Percentiles rank a stretch among this genome's conserved stretches.
These are phyloP conservation scores for Debaryomyces fabryi DNA, from an alignment of 1,139 yeast species.

Conservation along the genomic window DNA sequence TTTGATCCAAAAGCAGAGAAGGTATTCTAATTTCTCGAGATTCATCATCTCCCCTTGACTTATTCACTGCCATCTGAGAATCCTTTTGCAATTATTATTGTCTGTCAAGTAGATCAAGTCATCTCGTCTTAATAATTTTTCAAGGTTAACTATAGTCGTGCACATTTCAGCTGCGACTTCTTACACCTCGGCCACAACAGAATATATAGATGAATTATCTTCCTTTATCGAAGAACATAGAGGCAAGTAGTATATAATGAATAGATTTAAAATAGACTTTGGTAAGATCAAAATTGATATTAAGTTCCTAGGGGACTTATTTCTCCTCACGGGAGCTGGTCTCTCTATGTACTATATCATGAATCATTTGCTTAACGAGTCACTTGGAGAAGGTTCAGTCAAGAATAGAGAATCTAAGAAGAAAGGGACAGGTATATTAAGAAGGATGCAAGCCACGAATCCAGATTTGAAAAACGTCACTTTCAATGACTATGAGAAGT, in stretches of 20 bases:
- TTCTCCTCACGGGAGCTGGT: constrained; percentile 81
- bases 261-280: constrained; percentile 37
- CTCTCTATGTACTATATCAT: constrained; percentile 75
- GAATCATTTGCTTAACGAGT: constrained; percentile 58
- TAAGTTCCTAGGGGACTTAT: constrained; percentile 63
- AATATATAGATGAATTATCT: not conserved
- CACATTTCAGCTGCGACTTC: constrained; percentile 1
- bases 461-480: constrained; percentile 60
- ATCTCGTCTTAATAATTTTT: constrained; percentile 5
- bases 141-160: constrained; percentile 7
- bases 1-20: constrained; percentile 64
- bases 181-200: not conserved
- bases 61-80: constrained; percentile 6
- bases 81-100: not conserved
- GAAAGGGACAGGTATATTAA: constrained; percentile 65
- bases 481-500: constrained; percentile 76
- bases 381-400: constrained; percentile 51
- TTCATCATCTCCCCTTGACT: constrained; percentile 17
- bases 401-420: constrained; percentile 67
- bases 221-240: not conserved
- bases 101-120: constrained; percentile 12
- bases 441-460: constrained; percentile 56
- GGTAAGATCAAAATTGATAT: constrained; percentile 54
- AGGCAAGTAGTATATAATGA: constrained; percentile 23
- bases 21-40: constrained; percentile 65